Conservation (phyloP, 192 early-diverging fungal species). For the Podila minutissima region DNA sequence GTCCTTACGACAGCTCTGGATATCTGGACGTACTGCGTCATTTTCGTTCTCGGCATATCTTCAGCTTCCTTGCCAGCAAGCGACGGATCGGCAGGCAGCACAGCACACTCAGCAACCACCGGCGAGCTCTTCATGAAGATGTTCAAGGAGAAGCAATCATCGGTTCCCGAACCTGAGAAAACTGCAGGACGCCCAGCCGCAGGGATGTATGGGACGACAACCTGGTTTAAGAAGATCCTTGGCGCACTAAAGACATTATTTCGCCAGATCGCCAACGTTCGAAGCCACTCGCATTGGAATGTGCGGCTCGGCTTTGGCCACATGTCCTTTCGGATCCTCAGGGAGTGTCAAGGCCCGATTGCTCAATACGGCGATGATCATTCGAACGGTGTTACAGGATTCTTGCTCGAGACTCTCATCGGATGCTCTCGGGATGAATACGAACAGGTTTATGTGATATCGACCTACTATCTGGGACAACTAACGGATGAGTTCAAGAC, state of each 20-base stretch:
- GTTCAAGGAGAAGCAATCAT: conserved; percentile 18
- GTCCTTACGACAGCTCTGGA: conserved; percentile 13
- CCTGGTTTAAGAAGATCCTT: conserved; percentile 17
- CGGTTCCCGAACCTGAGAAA: too few species aligned
- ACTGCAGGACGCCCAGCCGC: neutral
- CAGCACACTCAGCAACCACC: neutral
- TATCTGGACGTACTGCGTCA: conserved; percentile 27
- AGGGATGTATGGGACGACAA: neutral
- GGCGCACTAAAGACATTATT: conserved; percentile 24
- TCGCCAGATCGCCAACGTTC: conserved; percentile 13
- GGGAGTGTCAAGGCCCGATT: conserved; percentile 18
- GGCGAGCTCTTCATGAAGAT: conserved; percentile 18
- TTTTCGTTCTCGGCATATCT: conserved; percentile 6
- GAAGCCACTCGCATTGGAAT: conserved; percentile 32
- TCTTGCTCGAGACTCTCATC: conserved; percentile 39
- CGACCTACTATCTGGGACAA: neutral
- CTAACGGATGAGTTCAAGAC: conserved; percentile 10
- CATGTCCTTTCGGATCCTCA: conserved; percentile 22
- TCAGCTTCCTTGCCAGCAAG: neutral
- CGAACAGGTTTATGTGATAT: conserved; percentile 10
- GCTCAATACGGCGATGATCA: neutral
- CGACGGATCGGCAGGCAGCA: neutral
- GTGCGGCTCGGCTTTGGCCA: conserved; percentile 25
- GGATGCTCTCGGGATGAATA: conserved; percentile 38
- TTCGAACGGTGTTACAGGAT: conserved; percentile 4